Evolutionary conservation across 169 alveolate genomes (phyloP).

Genomic region (Cardiosporidium cionae): DNA sequence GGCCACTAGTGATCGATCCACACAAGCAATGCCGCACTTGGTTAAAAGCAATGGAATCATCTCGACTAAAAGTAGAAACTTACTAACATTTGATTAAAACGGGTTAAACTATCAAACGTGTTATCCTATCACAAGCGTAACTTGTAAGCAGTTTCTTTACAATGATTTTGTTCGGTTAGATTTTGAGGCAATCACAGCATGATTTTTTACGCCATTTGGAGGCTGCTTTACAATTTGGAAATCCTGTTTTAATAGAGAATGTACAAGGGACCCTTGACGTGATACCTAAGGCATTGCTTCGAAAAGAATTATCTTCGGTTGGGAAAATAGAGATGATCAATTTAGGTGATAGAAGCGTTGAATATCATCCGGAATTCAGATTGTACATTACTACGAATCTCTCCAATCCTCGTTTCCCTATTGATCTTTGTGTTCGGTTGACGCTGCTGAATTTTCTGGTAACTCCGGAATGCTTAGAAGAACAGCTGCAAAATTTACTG

Average conservation of each 20-base stretch:
- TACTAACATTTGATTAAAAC: too few species aligned
- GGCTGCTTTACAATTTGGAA: slow-evolving; percentile 76
- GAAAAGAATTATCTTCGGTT: slow-evolving; percentile 68
- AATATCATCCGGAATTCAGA: slow-evolving; percentile 82
- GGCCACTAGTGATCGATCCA: slow-evolving; percentile 68
- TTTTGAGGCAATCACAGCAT: slow-evolving; percentile 45
- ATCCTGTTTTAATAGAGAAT: slow-evolving; percentile 83
- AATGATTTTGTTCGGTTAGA: too few species aligned
- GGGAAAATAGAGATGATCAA: slow-evolving; percentile 70
- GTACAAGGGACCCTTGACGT: slow-evolving; percentile 91
- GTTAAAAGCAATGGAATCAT: too few species aligned
- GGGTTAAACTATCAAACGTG: too few species aligned
- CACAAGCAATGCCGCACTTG: slow-evolving; percentile 65
- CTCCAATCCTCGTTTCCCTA: slow-evolving; percentile 91
- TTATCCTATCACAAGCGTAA: too few species aligned
- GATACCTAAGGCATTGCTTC: slow-evolving; percentile 82
- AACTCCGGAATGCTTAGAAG: slow-evolving; percentile 84
- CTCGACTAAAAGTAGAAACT: too few species aligned
- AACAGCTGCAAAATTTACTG: slow-evolving; percentile 81
- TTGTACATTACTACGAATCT: slow-evolving; percentile 89
- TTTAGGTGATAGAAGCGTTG: slow-evolving; percentile 81
- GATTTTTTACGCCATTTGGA: slow-evolving; percentile 70
- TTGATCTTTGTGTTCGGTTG: slow-evolving; percentile 89
- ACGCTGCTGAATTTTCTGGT: slow-evolving; percentile 91
- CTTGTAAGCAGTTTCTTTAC: too few species aligned